Evolutionary conservation across 2,329 filamentous ascomycete genomes (phyloP).

Genomic region (Aspergillus udagawae): DNA sequence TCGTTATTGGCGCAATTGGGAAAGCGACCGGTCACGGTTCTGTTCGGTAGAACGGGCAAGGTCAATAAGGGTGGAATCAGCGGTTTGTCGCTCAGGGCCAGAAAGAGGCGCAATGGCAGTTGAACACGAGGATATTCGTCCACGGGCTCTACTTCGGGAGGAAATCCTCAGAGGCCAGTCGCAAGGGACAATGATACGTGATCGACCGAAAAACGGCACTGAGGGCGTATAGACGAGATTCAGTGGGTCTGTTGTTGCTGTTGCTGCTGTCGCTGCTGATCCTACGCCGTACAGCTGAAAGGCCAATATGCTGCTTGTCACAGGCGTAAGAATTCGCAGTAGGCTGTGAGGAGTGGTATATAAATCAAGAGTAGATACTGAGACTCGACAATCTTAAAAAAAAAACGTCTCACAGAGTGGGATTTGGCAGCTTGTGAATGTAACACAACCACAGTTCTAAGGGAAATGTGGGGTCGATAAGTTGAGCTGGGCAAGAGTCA

Average conservation of each 20-base stretch:
- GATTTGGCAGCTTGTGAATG: background rate
- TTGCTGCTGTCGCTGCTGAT: slow-evolving; percentile 6
- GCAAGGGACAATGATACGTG: background rate
- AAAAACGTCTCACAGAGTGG: background rate
- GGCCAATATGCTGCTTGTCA: slow-evolving; percentile 5
- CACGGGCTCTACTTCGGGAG: background rate
- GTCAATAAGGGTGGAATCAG: background rate
- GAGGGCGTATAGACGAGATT: background rate
- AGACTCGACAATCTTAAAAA: background rate
- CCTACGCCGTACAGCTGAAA: slow-evolving; percentile 9
- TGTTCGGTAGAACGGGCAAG: background rate
- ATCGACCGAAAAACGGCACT: background rate
- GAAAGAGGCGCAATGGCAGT: slow-evolving; percentile 7
- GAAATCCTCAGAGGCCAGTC: background rate
- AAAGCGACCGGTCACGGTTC: slow-evolving; percentile 1
- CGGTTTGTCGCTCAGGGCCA: background rate
- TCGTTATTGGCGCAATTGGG: slow-evolving; percentile 7
- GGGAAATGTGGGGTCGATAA: background rate
- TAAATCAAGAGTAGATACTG: slow-evolving; percentile 5
- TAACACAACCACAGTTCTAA: background rate
- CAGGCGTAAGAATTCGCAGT: slow-evolving; percentile 5
- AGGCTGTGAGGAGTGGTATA: slow-evolving; percentile 11
- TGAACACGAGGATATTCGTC: background rate
- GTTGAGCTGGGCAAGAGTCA: background rate
- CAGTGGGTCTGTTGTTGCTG: background rate